A percentile compares a stretch with the other conserved stretches of the same genome.
phyloP scores from a whole-genome alignment of 2,329 filamentous ascomycete genomes.

The Cordyceps cateniannulata region DNA sequence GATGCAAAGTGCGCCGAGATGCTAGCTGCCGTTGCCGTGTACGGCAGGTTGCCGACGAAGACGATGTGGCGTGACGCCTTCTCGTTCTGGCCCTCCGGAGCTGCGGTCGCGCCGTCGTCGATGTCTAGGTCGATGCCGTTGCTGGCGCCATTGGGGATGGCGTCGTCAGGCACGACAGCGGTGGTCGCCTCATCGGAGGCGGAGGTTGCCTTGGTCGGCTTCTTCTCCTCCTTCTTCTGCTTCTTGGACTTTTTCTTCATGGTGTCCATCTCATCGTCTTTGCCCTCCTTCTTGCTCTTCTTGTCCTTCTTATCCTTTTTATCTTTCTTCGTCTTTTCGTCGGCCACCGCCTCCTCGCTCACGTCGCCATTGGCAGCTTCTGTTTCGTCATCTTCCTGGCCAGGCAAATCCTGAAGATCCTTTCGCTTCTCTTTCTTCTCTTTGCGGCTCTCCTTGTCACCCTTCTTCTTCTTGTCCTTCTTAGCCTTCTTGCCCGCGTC shows the following conservation, averaged over 20 bases:
- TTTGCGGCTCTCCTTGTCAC: slow-evolving; percentile 28
- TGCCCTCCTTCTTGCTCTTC: slow-evolving; percentile 23
- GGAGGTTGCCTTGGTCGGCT: slow-evolving; percentile 16
- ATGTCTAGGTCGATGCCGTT: slow-evolving; percentile 13
- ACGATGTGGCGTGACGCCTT: slow-evolving; percentile 27
- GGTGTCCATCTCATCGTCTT: slow-evolving; percentile 25
- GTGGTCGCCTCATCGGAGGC: slow-evolving; percentile 12
- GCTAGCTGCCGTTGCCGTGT: slow-evolving; percentile 63
- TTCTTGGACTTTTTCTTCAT: slow-evolving; percentile 20
- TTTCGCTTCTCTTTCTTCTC: slow-evolving; percentile 36
- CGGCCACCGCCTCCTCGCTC: slow-evolving; percentile 18
- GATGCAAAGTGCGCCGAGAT: slow-evolving; percentile 72
- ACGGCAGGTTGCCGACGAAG: slow-evolving; percentile 73
- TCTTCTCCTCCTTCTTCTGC: slow-evolving; percentile 20
- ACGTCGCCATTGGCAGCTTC: slow-evolving; percentile 17
- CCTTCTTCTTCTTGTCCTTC: slow-evolving; percentile 30
- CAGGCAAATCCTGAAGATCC: slow-evolving; percentile 31
- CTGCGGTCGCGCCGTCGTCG: slow-evolving; percentile 14
- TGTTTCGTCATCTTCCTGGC: slow-evolving; percentile 23
- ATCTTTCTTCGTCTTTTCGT: slow-evolving; percentile 26
- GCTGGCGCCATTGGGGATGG: slow-evolving; percentile 28
- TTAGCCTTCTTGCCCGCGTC: slow-evolving; percentile 22
- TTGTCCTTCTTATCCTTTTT: slow-evolving; percentile 23
- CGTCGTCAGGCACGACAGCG: slow-evolving; percentile 13
- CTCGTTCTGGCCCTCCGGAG: slow-evolving; percentile 11